Evolutionary conservation across 2,329 filamentous ascomycete genomes (phyloP).

Genomic region (Pseudogymnoascus pannorum): DNA sequence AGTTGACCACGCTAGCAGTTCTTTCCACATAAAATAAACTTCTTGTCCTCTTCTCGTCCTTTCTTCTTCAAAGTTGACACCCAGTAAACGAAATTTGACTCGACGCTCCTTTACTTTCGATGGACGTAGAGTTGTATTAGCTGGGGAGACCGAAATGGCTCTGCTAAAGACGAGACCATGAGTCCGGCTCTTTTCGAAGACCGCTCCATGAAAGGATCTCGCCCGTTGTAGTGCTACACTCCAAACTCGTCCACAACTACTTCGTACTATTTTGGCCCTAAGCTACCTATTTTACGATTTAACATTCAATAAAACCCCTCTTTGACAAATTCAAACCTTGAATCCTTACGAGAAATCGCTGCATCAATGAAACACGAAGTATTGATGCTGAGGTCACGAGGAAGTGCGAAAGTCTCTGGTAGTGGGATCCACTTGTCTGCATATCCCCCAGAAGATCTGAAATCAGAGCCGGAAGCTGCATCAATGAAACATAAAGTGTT

Average conservation of each 20-base stretch:
- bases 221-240: constrained; percentile 29
- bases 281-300: constrained; percentile 5
- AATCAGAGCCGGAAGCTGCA: background rate
- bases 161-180: constrained; percentile 30
- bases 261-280: constrained; percentile 6
- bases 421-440: constrained; percentile 17
- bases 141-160: constrained; percentile 41
- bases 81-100: constrained; percentile 54
- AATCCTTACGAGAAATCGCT: background rate
- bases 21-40: constrained; percentile 14
- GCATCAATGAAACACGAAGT: constrained; percentile 1
- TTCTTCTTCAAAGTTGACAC: constrained; percentile 46
- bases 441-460: constrained; percentile 23
- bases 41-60: constrained; percentile 29
- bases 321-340: constrained; percentile 2
- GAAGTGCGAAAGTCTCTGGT: background rate
- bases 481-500: constrained; percentile 1
- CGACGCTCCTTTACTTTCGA: constrained; percentile 36
- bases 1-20: constrained; percentile 17
- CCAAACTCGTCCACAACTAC: background rate
- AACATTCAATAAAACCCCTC: constrained; percentile 1
- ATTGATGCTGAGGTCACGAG: constrained; percentile 1
- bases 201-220: constrained; percentile 22
- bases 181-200: constrained; percentile 24
- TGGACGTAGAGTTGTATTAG: constrained; percentile 50